Base-by-base conservation (phyloP, 2,329 filamentous ascomycete genomes). In the Xylaria arbuscula region DNA sequence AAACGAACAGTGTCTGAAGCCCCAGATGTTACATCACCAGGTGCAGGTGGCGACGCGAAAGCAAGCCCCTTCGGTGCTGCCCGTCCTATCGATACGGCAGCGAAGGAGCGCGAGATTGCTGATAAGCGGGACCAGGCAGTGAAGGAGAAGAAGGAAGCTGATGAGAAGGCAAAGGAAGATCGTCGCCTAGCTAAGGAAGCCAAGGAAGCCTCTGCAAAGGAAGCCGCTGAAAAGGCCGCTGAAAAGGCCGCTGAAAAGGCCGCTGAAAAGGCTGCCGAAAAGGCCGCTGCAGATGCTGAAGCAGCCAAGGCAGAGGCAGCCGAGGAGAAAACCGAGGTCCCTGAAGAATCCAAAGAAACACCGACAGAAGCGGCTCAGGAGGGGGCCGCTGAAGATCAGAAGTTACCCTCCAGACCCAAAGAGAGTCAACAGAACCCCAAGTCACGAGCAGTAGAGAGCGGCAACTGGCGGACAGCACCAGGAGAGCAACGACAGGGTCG, bases 51-150 rank as follows among this genome's bases (percentile, higher is more conserved):
- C 36, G 92, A 96, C 76, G 84, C 92, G 50, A 98, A 98, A 85
- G 88, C 94, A 32, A 98, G 92, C 80, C 94, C 94, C 48, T 99
- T 99, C 79, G 96, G 96, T 76, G 94, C 92, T 69, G 96, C 96
- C 65, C 90, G 92, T 70, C 96, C 96, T 64, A 97, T 98, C 75
- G 94, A 99, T 81, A 98, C 95, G 55, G 92, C 93, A 54, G 88
- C 94, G 15, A 90, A 93, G 73, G 95, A 98, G 83, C 91, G 90
- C 75, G 91, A 97, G 80, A 90, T 99, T 66, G 95, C 97, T 76
- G 93, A 97, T 83, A 97, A 93, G 86, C 88, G 92, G 72, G 85
- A 92, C 76, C 85, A 92, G 67, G 87, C 88, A 7, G 71, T 94
- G 32, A 90, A 90, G 72, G 90, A 96, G 80, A 97, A 97, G 88